Base-by-base conservation (phyloP, 2,329 filamentous ascomycete genomes). In the Cladosporium sp. region DNA sequence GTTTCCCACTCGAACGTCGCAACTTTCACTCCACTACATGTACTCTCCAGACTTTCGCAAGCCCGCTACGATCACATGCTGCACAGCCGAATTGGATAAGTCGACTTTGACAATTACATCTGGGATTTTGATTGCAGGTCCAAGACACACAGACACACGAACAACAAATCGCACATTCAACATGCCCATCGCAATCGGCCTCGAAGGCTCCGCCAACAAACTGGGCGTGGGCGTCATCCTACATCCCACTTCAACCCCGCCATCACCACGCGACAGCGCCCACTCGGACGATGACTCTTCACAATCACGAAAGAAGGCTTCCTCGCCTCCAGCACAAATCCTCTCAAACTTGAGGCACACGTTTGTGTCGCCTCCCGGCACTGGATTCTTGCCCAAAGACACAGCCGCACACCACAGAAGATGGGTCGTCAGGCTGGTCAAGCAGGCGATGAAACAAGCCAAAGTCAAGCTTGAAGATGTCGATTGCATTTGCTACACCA, bases 121-220 rank as follows among this genome's bases (percentile, higher is more conserved):
- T 46, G 40, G 40, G 21, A 12, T 21, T 12, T 0, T 21, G 40
- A 10, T 46, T 12, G n/a, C 8, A 46, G 8, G 12, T 46, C 4
- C 40, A 11, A 46, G 21, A 46, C 40, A 21, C n/a, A 10, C 40
- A 21, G 40, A n/a, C n/a, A 10, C 40, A n/a, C 21, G n/a, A 21
- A 46, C n/a, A 21, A 29, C 56, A 59, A 21, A 26, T 23, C 3
- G 28, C 5, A 37, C 18, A 12, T 3, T 28, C 68, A 71, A 64
- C 3, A 78, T 78, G 76, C 74, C 75, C 83, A 89, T 91, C 71
- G 85, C 88, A 33, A 84, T 91, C 73, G 89, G 89, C 26, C 85
- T 92, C 76, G 95, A 99, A 83, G 94, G 95, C 78, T 97, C 92
- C 65, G 95, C 95, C 80, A 99, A 99, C 84, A 99, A 99, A 81